These are phyloP conservation scores for Jamesozyma jinghongensis DNA, from an alignment of 805 yeast genomes.

Conservation along the genomic window DNA sequence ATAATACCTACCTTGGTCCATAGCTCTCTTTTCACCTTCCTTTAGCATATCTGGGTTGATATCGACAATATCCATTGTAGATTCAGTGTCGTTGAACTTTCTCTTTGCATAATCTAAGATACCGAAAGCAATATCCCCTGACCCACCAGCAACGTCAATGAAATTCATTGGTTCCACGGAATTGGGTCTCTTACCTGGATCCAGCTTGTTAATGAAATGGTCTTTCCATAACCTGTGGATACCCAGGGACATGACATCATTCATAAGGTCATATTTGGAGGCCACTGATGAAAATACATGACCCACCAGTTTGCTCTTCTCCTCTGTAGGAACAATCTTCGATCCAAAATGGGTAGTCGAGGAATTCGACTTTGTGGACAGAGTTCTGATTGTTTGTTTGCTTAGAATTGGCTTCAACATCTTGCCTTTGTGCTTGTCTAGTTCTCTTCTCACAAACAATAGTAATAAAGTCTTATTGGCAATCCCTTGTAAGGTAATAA, in stretches of 20 bases:
- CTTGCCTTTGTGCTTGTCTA: too few species aligned
- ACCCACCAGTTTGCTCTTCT: slow-evolving; percentile 76
- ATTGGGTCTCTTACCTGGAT: slow-evolving; percentile 90
- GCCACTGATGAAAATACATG: slow-evolving; percentile 94
- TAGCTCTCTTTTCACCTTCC: slow-evolving; percentile 78
- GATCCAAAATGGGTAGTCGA: slow-evolving; percentile 81
- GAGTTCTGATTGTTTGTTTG: slow-evolving; percentile 1
- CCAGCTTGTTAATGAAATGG: slow-evolving; percentile 78
- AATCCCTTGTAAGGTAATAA: too few species aligned
- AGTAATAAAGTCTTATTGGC: too few species aligned
- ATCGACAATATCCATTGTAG: slow-evolving; percentile 86
- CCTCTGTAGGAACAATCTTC: slow-evolving; percentile 65
- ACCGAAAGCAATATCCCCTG: slow-evolving; percentile 97
- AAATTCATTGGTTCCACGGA: slow-evolving; percentile 67
- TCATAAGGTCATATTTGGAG: slow-evolving; percentile 89
- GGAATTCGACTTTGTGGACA: slow-evolving; percentile 1
- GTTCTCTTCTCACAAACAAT: too few species aligned
- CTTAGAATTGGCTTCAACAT: slow-evolving; percentile 3
- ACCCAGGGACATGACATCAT: slow-evolving; percentile 96
- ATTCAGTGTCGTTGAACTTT: slow-evolving; percentile 61
- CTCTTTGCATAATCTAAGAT: slow-evolving; percentile 81
- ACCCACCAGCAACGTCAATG: slow-evolving; percentile 97
- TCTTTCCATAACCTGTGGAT: slow-evolving; percentile 92
- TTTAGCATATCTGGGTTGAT: slow-evolving; percentile 92
- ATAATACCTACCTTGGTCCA: slow-evolving; percentile 47